Conservation (phyloP, 305 asterid genomes). For the Fraxinus floribunda region DNA sequence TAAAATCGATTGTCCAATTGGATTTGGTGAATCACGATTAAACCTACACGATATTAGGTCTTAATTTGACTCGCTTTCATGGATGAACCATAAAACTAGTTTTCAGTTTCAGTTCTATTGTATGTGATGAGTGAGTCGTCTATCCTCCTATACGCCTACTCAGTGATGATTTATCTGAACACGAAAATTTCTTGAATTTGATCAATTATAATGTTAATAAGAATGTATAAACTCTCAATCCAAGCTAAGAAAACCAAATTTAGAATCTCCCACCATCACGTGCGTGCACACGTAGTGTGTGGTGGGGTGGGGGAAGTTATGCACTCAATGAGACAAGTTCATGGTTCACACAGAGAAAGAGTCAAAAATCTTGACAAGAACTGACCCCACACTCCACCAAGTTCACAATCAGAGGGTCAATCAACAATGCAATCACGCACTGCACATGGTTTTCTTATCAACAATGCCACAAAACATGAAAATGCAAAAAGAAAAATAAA, state of each 20-base stretch:
- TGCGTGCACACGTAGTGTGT: background rate
- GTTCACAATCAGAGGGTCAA: constrained; percentile 16
- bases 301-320: background rate
- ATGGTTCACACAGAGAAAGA: background rate
- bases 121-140: background rate
- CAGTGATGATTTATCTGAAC: background rate
- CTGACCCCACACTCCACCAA: constrained; percentile 24
- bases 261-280: background rate
- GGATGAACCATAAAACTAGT: background rate
- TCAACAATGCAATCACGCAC: constrained; percentile 22
- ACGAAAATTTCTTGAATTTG: background rate
- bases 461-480: background rate
- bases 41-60: background rate
- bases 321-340: background rate
- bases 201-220: background rate
- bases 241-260: background rate
- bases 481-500: constrained; percentile 3
- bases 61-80: background rate
- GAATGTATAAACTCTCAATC: background rate
- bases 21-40: background rate
- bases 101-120: background rate
- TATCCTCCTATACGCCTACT: background rate
- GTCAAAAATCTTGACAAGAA: constrained; percentile 1
- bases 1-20: background rate
- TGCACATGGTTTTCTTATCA: constrained; percentile 26